A percentile compares a stretch with the other conserved stretches of the same genome.
These are phyloP conservation scores for Candida dubliniensis DNA, from an alignment of 1,139 yeast genomes.

Conservation along the genomic window DNA sequence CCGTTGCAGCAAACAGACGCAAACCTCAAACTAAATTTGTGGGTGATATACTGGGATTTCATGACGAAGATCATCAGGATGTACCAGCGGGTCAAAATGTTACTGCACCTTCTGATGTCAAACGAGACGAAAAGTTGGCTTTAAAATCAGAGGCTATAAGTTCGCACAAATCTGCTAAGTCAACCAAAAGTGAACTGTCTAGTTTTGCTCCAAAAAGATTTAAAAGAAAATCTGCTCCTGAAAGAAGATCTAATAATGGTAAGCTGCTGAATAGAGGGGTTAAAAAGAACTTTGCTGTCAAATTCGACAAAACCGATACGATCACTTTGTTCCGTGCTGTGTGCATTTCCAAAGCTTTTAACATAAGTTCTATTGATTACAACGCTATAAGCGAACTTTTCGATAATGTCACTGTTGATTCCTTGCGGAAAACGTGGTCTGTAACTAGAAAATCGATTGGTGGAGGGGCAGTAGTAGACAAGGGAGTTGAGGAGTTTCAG, in stretches of 20 bases:
- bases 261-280: neutral
- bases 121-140: neutral
- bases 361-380: slow-evolving; percentile 57
- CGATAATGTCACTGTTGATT: slow-evolving; percentile 32
- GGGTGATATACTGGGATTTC: neutral
- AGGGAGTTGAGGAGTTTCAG: slow-evolving; percentile 62
- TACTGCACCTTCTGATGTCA: neutral
- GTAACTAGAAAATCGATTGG: slow-evolving; percentile 58
- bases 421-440: slow-evolving; percentile 62
- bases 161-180: no score
- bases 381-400: slow-evolving; percentile 50
- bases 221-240: slow-evolving; percentile 17
- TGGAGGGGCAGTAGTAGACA: slow-evolving; percentile 46
- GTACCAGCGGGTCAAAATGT: neutral
- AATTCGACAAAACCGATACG: slow-evolving; percentile 45
- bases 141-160: neutral
- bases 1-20: slow-evolving; percentile 5
- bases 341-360: slow-evolving; percentile 59
- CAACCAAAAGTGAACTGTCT: slow-evolving; percentile 15
- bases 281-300: slow-evolving; percentile 12
- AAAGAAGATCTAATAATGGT: slow-evolving; percentile 9
- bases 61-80: neutral
- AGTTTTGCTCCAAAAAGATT: slow-evolving; percentile 24
- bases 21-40: slow-evolving; percentile 6
- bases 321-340: slow-evolving; percentile 56